A percentile compares a stretch with the other conserved stretches of the same genome.
These are phyloP conservation scores for Candida ficus DNA, from an alignment of 805 yeast genomes.

Conservation along the genomic window DNA sequence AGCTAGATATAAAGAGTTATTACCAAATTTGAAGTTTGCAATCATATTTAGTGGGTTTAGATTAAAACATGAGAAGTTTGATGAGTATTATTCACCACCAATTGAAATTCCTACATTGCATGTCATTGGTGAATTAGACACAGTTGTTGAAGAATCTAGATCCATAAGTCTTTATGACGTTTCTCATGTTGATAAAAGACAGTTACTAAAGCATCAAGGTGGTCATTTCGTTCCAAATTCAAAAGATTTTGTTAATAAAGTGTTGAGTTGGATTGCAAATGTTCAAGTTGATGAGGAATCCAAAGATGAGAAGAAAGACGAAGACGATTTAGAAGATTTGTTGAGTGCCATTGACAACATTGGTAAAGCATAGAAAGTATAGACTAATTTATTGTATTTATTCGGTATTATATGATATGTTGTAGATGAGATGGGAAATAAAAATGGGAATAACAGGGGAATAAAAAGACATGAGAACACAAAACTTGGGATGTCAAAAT, in stretches of 20 bases:
- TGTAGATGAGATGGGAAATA: neutral
- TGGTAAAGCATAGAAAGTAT: slow-evolving; percentile 25
- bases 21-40: slow-evolving; percentile 25
- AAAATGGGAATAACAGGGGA: no score
- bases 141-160: slow-evolving; percentile 75
- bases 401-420: neutral
- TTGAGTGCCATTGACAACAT: slow-evolving; percentile 35
- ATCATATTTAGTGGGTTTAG: slow-evolving; percentile 61
- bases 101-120: slow-evolving; percentile 48
- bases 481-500: no score
- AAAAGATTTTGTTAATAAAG: slow-evolving; percentile 35
- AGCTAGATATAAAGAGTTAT: slow-evolving; percentile 46
- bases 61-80: slow-evolving; percentile 25
- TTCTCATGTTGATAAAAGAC: slow-evolving; percentile 38
- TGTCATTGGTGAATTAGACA: slow-evolving; percentile 81
- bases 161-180: slow-evolving; percentile 51
- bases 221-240: slow-evolving; percentile 96
- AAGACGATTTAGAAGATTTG: slow-evolving; percentile 29
- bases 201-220: slow-evolving; percentile 76
- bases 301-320: slow-evolving; percentile 2
- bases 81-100: slow-evolving; percentile 14
- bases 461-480: no score
- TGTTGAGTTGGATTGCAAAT: slow-evolving; percentile 29
- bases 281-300: slow-evolving; percentile 1
- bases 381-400: no score